These are phyloP conservation scores for Parathielavia appendiculata DNA, from an alignment of 495 filamentous ascomycete species.

Conservation along the genomic window DNA sequence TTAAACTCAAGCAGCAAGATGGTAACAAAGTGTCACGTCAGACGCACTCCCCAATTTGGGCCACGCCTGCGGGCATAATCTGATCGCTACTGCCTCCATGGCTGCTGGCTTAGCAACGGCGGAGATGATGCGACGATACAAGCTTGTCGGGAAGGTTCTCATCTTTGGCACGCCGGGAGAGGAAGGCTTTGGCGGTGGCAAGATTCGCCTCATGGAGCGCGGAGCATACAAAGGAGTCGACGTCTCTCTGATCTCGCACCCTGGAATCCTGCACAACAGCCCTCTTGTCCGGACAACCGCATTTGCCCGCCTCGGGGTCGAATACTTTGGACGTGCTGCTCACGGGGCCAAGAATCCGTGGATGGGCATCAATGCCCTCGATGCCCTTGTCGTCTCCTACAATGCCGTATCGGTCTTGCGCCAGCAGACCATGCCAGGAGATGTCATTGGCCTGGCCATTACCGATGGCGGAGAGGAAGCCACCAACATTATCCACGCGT, in stretches of 20 bases:
- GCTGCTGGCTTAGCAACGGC: constrained; percentile 56
- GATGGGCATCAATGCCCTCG: constrained; percentile 60
- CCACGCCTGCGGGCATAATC: constrained; percentile 66
- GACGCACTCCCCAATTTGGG: constrained; percentile 57
- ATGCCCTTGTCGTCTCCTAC: constrained; percentile 57
- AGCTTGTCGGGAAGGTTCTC: constrained; percentile 52
- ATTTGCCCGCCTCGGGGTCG: constrained; percentile 44
- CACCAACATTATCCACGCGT: constrained; percentile 58
- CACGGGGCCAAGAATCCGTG: constrained; percentile 61
- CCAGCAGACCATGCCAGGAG: constrained; percentile 58
- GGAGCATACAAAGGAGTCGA: constrained; percentile 63
- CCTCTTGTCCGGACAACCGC: constrained; percentile 47
- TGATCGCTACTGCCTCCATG: constrained; percentile 60
- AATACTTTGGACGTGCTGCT: constrained; percentile 48
- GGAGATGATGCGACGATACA: constrained; percentile 41
- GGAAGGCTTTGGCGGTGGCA: constrained; percentile 60
- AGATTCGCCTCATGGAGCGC: constrained; percentile 57
- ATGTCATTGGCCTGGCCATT: constrained; percentile 57
- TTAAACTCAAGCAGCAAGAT: background rate
- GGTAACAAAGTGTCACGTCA: constrained; percentile 2
- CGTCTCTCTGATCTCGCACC: constrained; percentile 60
- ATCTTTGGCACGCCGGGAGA: constrained; percentile 69
- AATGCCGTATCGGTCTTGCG: constrained; percentile 57
- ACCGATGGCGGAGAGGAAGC: constrained; percentile 55
- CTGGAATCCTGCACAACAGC: constrained; percentile 40